Evolutionary conservation across 495 filamentous ascomycete species (phyloP), one percentile per base, ranked within the genome.

Genomic region (Friedmanniomyces endolithicus): DNA sequence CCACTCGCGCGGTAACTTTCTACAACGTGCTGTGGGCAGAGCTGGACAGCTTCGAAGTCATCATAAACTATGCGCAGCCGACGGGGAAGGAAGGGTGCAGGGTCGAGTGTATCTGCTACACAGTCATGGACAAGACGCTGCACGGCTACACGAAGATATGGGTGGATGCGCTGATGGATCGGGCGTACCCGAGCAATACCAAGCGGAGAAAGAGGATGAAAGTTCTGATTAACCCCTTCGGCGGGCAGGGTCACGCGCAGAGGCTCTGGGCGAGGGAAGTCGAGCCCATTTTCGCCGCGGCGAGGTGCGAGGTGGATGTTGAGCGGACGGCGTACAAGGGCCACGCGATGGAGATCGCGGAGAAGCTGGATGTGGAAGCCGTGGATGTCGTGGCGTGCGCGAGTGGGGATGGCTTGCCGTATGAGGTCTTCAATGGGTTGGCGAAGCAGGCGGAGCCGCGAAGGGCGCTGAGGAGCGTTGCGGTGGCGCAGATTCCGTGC

Each of bases 351-450:
- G 81, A 88, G 35, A 85, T 97, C 59, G 81, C 83, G 31, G 75
- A 86, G 64, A 75, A 84, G 16, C 67, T 96, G n/a, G 83, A 96
- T 64, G 78, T 86, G 19, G 76, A 87, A 20, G 77, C 75, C 1
- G 94, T 79, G 63, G 92, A 98, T 70, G 80, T 87, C 6, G 77
- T 95, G 7, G 79, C 92, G 12, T 85, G 86, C 57, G 94, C 89
- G 63, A 96, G 90, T 9, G 92, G 92, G 1, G 92, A 98, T 61
- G 92, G 92, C 11, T 66, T 95, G 17, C 86, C 88, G 0, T 84
- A 95, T 63, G 90, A 98, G 68, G 86, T 95, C 12, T 95, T 95
- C 74, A 97, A 98, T 64, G 92, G 92, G 8, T 65, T 98, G 22
- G 88, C 75, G 16, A 84, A 83, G 66, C 82, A 86, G 44, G 60